A percentile compares a stretch with the other conserved stretches of the same genome.
phyloP scores from a whole-genome alignment of 2,329 filamentous ascomycete species.

The Alternaria hordeiaustralica region DNA sequence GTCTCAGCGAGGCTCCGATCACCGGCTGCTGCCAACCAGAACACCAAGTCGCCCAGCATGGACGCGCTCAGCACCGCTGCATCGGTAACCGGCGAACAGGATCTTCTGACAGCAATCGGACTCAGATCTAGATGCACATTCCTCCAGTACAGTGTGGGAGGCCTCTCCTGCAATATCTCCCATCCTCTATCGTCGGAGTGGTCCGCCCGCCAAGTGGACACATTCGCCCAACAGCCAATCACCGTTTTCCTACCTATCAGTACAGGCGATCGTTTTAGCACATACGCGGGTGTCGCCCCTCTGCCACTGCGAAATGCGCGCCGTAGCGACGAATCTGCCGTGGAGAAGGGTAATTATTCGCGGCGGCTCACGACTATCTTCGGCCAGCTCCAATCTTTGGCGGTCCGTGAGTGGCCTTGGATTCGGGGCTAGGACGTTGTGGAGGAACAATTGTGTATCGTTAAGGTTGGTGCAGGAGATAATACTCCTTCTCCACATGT shows the following conservation, averaged over 20 bases:
- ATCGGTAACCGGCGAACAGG: slow-evolving; percentile 39
- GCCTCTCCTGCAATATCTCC: slow-evolving; percentile 8
- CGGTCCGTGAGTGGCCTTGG: slow-evolving; percentile 22
- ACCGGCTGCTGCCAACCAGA: not conserved
- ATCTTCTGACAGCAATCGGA: slow-evolving; percentile 8
- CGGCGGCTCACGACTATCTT: slow-evolving; percentile 37
- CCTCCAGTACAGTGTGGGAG: slow-evolving; percentile 26
- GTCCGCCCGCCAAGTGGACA: slow-evolving; percentile 36
- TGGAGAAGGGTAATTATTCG: slow-evolving; percentile 30
- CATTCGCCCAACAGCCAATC: slow-evolving; percentile 30
- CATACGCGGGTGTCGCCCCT: slow-evolving; percentile 27
- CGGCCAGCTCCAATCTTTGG: slow-evolving; percentile 39
- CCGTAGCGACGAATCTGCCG: slow-evolving; percentile 22
- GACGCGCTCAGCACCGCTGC: slow-evolving; percentile 13
- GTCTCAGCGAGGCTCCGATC: not conserved
- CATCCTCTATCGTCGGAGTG: slow-evolving; percentile 35
- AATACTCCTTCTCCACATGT: slow-evolving; percentile 18
- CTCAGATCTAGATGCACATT: slow-evolving; percentile 11
- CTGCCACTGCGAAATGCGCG: slow-evolving; percentile 21
- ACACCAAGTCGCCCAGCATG: not conserved
- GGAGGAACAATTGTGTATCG: slow-evolving; percentile 37
- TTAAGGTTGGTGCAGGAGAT: slow-evolving; percentile 35
- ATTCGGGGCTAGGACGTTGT: slow-evolving; percentile 24
- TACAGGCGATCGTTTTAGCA: slow-evolving; percentile 37
- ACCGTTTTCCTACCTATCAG: slow-evolving; percentile 32